Evolutionary conservation across 176 grass and related monocot species (phyloP).

Genomic region (Rhynchospora breviuscula): DNA sequence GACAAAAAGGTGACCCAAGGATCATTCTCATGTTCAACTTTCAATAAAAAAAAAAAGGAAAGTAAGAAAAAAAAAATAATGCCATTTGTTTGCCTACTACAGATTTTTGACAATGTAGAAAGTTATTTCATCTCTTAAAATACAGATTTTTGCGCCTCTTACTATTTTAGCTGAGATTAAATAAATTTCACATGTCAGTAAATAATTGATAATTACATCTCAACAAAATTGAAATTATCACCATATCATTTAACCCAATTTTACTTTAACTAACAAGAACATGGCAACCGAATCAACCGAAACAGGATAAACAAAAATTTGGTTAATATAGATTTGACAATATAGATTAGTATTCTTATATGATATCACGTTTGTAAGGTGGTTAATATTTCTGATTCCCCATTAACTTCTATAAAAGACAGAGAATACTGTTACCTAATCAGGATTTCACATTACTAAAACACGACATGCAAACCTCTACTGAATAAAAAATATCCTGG

Average conservation of each 20-base stretch:
- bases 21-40: neutral
- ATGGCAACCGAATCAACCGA: slow-evolving; percentile 17
- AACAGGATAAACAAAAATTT: neutral
- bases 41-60: neutral
- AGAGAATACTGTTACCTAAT: neutral
- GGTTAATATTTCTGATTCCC: neutral
- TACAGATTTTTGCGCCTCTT: too few relatives aligned
- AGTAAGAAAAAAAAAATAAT: neutral
- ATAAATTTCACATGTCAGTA: too few relatives aligned
- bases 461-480: neutral
- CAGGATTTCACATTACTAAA: neutral
- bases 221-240: too few relatives aligned
- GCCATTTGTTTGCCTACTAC: slow-evolving; percentile 5
- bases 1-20: neutral
- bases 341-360: neutral
- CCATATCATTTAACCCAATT: too few relatives aligned
- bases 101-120: slow-evolving; percentile 9
- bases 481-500: neutral
- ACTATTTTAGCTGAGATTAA: too few relatives aligned
- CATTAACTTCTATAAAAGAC: neutral
- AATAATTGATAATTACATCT: too few relatives aligned
- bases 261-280: too few relatives aligned
- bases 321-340: neutral
- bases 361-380: neutral
- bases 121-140: slow-evolving; percentile 52